A percentile compares a stretch with the other conserved stretches of the same genome.
Evolutionary conservation across 2,329 filamentous ascomycete species (phyloP).

Genomic region (Elsinoe perseae): DNA sequence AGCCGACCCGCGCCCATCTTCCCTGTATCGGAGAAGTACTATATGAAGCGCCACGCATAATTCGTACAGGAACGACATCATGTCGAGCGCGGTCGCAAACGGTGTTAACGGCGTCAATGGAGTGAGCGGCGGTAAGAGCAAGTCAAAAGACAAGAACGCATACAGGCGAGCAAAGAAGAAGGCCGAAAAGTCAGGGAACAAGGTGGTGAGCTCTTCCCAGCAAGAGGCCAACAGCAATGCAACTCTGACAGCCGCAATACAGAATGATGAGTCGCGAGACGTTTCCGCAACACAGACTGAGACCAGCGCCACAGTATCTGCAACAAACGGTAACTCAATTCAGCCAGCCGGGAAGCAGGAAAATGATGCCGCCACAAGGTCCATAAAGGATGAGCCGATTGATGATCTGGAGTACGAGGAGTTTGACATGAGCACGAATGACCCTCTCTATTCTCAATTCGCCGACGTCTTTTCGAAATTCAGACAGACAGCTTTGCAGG

Average conservation of each 20-base stretch:
- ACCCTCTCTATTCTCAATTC: slow-evolving; percentile 77
- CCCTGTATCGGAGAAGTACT: not conserved
- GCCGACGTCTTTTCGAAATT: slow-evolving; percentile 78
- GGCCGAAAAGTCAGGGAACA: not conserved
- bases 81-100: slow-evolving; percentile 14
- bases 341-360: slow-evolving; percentile 1
- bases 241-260: not conserved
- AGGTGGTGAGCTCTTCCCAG: not conserved
- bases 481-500: slow-evolving; percentile 45
- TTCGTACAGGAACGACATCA: not conserved
- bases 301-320: not conserved
- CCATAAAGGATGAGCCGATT: slow-evolving; percentile 19
- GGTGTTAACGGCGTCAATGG: slow-evolving; percentile 4
- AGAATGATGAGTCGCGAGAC: not conserved
- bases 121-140: not conserved
- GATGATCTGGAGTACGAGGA: slow-evolving; percentile 24
- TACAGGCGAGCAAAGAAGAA: slow-evolving; percentile 13
- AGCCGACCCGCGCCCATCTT: no score
- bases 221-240: not conserved
- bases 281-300: not conserved
- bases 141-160: slow-evolving; percentile 11
- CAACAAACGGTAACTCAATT: slow-evolving; percentile 10
- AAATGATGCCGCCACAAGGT: slow-evolving; percentile 6
- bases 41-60: not conserved
- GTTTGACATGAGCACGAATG: slow-evolving; percentile 30